A percentile compares a stretch with the other conserved stretches of the same genome.
Conservation (phyloP, 192 early-diverging fungal species). For the Coemansia furcata region DNA sequence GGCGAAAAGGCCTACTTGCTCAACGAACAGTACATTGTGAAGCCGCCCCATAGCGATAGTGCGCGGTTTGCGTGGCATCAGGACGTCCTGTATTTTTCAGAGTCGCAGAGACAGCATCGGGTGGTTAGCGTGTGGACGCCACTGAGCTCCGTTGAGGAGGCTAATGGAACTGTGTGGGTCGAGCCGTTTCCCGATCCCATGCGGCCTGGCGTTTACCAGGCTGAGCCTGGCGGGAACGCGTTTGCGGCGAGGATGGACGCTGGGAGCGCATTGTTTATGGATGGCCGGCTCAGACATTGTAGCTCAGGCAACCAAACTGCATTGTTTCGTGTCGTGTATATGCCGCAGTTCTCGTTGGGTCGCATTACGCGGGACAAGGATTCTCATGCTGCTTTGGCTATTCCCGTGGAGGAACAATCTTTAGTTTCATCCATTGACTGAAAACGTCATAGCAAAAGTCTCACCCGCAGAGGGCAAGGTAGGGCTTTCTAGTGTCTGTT, state of each 20-base stretch:
- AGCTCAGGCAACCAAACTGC: not conserved
- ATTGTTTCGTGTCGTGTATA: constrained; percentile 35
- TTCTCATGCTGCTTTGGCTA: constrained; percentile 26
- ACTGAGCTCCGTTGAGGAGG: constrained; percentile 17
- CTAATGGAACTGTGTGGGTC: constrained; percentile 38
- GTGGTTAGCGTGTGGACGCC: constrained; percentile 48
- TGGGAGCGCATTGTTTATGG: too few species aligned
- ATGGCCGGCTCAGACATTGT: too few species aligned
- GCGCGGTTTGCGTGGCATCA: constrained; percentile 51
- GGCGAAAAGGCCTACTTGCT: constrained; percentile 8
- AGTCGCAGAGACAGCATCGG: constrained; percentile 10
- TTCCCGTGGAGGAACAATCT: constrained; percentile 13
- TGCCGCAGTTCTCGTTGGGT: constrained; percentile 53
- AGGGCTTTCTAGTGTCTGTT: not conserved
- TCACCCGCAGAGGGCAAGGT: not conserved
- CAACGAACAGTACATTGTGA: constrained; percentile 54
- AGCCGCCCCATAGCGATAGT: constrained; percentile 25
- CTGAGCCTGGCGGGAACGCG: too few species aligned
- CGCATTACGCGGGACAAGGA: not conserved
- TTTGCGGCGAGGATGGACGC: too few species aligned
- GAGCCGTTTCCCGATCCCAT: constrained; percentile 39
- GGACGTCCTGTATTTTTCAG: constrained; percentile 31
- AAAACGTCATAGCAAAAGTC: not conserved
- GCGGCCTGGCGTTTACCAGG: constrained; percentile 18
- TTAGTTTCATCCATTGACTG: not conserved